Base-by-base conservation (phyloP, 2,329 filamentous ascomycete genomes). In the Didymella exigua region DNA sequence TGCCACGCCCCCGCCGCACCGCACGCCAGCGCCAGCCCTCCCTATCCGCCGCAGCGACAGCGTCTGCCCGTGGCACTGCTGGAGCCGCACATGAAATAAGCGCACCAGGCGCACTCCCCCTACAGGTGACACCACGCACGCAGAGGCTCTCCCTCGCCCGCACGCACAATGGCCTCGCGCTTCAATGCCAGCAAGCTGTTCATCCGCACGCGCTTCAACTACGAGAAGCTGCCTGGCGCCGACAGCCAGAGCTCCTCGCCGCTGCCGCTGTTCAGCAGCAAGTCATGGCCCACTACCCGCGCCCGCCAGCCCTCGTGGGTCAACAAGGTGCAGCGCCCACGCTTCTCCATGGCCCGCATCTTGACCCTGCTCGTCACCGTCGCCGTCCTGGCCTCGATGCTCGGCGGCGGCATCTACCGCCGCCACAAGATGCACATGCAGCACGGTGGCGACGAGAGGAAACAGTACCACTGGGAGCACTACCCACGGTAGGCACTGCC, bases 171-270 rank as follows among this genome's bases (percentile, higher is more conserved):
- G 70, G 68, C 69, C 49, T 67, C 68, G 59, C 71, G 78, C 60
- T 75, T 76, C 61, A 79, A 79, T 56, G 78, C 78, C 21, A 70
- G 78, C 56, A 78, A 78, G 58, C 68, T 80, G 60, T 74, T 80
- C 61, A 70, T 75, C 52, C 69, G 73, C 55, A 74, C 73, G 52
- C 73, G 70, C 66, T 77, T 79, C 72, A 72, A 73, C 56, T 81
- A 81, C 69, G 77, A 80, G 62, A 75, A 75, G 65, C 62, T 81
- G 51, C 77, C 77, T 41, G 72, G 70, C 56, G 69, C 65, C 58
- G 76, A 78, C 54, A 76, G 71, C 67, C 74, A 76, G 66, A 65
- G 61, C 60, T 66, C 68, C n/a, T 76, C 74, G 34, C 74, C 75
- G 14, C 68, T 74, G 42, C 74, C 75, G 50, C 71, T 74, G 65